phyloP scores from a whole-genome alignment of 345 rosid genomes.

The Populus simonii region DNA sequence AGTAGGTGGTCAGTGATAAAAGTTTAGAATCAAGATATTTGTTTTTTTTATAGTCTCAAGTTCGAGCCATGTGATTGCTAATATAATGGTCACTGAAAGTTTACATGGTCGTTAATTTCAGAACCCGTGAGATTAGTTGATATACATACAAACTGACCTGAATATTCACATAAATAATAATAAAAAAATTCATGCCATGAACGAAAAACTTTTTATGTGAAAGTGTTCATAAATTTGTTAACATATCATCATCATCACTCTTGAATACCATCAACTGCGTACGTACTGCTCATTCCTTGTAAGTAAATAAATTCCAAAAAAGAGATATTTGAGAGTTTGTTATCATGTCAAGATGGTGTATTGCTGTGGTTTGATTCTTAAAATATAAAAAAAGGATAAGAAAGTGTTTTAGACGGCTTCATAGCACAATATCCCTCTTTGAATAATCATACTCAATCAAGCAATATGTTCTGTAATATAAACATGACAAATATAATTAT shows the following conservation, averaged over 20 bases:
- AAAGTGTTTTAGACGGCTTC: background rate
- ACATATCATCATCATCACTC: background rate
- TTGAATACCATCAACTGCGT: background rate
- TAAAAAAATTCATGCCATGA: background rate
- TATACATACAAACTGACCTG: fast-evolving
- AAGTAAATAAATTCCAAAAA: background rate
- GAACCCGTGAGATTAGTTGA: too few species aligned
- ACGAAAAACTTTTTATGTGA: background rate
- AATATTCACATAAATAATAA: too few species aligned
- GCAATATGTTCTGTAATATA: background rate
- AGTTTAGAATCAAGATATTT: too few species aligned
- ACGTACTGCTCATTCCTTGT: background rate
- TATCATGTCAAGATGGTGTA: background rate
- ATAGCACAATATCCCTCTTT: background rate
- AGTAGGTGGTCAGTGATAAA: too few species aligned
- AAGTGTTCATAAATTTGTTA: background rate
- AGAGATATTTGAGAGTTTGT: background rate
- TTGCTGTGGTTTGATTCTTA: background rate
- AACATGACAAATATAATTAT: background rate
- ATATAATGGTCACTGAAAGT: too few species aligned
- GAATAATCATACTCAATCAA: background rate
- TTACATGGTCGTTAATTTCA: too few species aligned
- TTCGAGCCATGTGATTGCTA: too few species aligned
- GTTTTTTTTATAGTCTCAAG: too few species aligned
- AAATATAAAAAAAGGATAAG: background rate